phyloP scores from a whole-genome alignment of 768 basidiomycete species.

The Calocera cornea region DNA sequence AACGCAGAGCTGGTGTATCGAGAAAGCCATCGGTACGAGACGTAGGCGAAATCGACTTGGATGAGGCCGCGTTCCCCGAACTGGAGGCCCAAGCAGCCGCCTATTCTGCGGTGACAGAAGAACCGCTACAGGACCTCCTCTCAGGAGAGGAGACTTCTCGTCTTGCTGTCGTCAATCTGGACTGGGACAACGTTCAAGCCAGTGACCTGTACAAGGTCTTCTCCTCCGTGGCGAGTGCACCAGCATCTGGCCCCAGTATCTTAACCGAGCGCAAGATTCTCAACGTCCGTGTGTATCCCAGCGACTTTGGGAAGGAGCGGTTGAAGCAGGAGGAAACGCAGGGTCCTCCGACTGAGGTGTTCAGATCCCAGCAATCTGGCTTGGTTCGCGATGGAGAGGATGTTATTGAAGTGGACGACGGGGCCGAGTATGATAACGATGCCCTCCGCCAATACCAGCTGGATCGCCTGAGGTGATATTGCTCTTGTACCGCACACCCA shows the following conservation, averaged over 20 bases:
- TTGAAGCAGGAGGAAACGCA: constrained; percentile 78
- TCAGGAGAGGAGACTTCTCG: constrained; percentile 40
- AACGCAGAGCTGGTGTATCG: neutral
- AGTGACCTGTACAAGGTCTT: constrained; percentile 84
- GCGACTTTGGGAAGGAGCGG: constrained; percentile 78
- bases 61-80: constrained; percentile 58
- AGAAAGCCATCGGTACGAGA: neutral
- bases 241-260: constrained; percentile 31
- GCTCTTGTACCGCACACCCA: neutral
- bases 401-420: constrained; percentile 23
- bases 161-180: constrained; percentile 85
- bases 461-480: constrained; percentile 63
- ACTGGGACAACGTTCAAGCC: constrained; percentile 94
- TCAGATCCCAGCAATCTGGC: constrained; percentile 41
- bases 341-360: constrained; percentile 78
- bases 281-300: constrained; percentile 78
- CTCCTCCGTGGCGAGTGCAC: constrained; percentile 63
- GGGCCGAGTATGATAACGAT: constrained; percentile 75
- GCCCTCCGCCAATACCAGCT: constrained; percentile 83
- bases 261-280: constrained; percentile 53
- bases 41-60: constrained; percentile 54
- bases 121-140: constrained; percentile 16
- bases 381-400: constrained; percentile 24
- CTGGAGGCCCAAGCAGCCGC: constrained; percentile 61
- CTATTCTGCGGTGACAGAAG: constrained; percentile 32